Evolutionary conservation across 2,329 filamentous ascomycete species (phyloP), one percentile per base, ranked within the genome.

Genomic region (Aspergillus uvarum): DNA sequence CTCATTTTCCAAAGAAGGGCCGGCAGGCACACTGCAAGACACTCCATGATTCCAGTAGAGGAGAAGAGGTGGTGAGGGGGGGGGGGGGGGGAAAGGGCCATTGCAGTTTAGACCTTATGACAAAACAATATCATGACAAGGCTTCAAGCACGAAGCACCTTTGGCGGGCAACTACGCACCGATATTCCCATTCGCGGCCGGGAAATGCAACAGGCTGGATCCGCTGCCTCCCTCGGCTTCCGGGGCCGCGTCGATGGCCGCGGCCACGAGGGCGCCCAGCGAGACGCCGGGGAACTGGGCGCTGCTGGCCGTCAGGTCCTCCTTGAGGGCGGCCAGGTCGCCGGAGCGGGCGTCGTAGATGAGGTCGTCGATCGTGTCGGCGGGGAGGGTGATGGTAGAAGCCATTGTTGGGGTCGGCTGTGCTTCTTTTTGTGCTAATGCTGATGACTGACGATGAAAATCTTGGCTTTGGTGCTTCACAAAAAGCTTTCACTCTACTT

Each of bases 301-400:
- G 31, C 86, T 82, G 21, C 96, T 77, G 26, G 81, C 79, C 12
- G 83, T 77, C 54, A 96, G 81, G 63, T 79, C 81, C 47, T 77
- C 71, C 50, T 83, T 79, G 51, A 98, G 81, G 26, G 94, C 90
- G 19, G 82, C 78, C 59, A 87, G 80, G 64, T 97, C 93, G 65
- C 92, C 92, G 0, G 85, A 83, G 42, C 94, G 90, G 2, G 92
- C 85, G 67, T 91, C 87, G 80, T 96, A 97, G 67, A 98, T 85
- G 65, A 98, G 84, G 77, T 98, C 94, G 74, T 97, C 93, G 70
- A 96, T 89, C 75, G 92, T 86, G 56, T 96, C 93, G 73, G 90
- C 87, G 53, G 85, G 85, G 52, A 94, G 80, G 29, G 68, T 63
- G 59, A 75, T 55, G 51, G 70, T 70, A 8, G 69, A 70, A 8